Percentiles rank a stretch among this genome's conserved stretches.
These are phyloP conservation scores for Phycomyces nitens DNA, from an alignment of 192 early-diverging fungal species.

Conservation along the genomic window DNA sequence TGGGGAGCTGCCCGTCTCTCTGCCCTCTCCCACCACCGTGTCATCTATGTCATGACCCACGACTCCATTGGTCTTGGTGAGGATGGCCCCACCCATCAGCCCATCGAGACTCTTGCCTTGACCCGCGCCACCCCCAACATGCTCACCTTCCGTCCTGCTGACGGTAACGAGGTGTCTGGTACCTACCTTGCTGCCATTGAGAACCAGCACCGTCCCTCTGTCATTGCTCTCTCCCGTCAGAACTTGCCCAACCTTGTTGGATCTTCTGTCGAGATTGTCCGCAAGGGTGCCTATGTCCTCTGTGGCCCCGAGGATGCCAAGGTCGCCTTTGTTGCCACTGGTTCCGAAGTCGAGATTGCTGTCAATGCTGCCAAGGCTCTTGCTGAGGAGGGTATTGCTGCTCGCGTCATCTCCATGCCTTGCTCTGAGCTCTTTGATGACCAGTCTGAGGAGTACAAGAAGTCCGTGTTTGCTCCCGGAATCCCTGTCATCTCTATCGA, in stretches of 20 bases:
- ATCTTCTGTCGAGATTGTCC: constrained; percentile 73
- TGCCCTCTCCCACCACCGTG: constrained; percentile 83
- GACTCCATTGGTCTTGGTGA: constrained; percentile 98
- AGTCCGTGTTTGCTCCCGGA: constrained; percentile 72
- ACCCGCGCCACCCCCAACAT: constrained; percentile 90
- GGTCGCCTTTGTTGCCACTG: constrained; percentile 79
- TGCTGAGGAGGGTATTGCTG: constrained; percentile 50
- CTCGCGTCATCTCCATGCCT: constrained; percentile 93
- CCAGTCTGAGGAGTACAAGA: constrained; percentile 80
- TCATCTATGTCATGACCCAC: constrained; percentile 98
- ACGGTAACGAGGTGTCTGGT: constrained; percentile 92
- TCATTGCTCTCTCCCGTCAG: constrained; percentile 89
- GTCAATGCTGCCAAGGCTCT: constrained; percentile 83
- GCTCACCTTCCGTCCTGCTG: constrained; percentile 85
- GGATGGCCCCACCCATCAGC: constrained; percentile 99
- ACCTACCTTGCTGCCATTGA: constrained; percentile 81
- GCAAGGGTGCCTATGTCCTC: constrained; percentile 86
- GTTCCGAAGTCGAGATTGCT: constrained; percentile 87
- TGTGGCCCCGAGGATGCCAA: constrained; percentile 58
- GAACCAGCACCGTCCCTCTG: constrained; percentile 66
- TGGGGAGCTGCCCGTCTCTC: constrained; percentile 84
- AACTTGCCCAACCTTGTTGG: constrained; percentile 89
- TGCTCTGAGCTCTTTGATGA: constrained; percentile 86
- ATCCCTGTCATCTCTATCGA: constrained; percentile 87
- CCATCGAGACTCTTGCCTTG: constrained; percentile 89